phyloP scores from a whole-genome alignment of 768 basidiomycete genomes.

The Steccherinum ochraceum region DNA sequence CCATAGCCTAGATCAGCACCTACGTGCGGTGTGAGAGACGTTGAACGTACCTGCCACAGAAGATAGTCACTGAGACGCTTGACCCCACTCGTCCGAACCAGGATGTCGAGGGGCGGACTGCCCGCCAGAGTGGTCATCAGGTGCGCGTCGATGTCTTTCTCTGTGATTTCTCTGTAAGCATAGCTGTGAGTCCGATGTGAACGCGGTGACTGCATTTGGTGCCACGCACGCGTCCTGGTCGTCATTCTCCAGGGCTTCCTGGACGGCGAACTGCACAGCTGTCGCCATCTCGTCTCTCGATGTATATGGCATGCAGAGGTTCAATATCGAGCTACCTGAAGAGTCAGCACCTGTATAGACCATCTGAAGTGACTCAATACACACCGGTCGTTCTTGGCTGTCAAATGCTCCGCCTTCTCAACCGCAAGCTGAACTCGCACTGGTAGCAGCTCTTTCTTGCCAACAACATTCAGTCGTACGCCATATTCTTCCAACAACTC shows the following conservation, averaged over 20 bases:
- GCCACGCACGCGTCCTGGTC: conserved; percentile 12
- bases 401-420: conserved; percentile 67
- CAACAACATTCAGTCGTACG: conserved; percentile 80
- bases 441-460: conserved; percentile 71
- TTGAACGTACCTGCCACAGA: conserved; percentile 82
- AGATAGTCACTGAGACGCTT: conserved; percentile 84
- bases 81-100: conserved; percentile 90
- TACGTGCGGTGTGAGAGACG: conserved; percentile 8
- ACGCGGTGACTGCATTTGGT: too few species aligned
- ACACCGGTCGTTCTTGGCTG: conserved; percentile 65
- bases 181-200: too few species aligned
- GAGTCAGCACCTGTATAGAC: not conserved
- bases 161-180: conserved; percentile 52
- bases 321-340: conserved; percentile 67
- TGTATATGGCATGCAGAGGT: conserved; percentile 90
- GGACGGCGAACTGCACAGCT: conserved; percentile 55
- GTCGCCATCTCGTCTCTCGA: conserved; percentile 88
- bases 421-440: conserved; percentile 64
- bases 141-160: conserved; percentile 58
- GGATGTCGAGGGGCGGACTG: conserved; percentile 81
- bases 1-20: not conserved
- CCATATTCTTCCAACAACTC: conserved; percentile 77
- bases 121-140: conserved; percentile 59
- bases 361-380: not conserved
- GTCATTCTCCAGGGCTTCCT: conserved; percentile 30